Evolutionary conservation across 768 basidiomycete genomes (phyloP), one percentile per base, ranked within the genome.

Genomic region (Collybia mongolica): DNA sequence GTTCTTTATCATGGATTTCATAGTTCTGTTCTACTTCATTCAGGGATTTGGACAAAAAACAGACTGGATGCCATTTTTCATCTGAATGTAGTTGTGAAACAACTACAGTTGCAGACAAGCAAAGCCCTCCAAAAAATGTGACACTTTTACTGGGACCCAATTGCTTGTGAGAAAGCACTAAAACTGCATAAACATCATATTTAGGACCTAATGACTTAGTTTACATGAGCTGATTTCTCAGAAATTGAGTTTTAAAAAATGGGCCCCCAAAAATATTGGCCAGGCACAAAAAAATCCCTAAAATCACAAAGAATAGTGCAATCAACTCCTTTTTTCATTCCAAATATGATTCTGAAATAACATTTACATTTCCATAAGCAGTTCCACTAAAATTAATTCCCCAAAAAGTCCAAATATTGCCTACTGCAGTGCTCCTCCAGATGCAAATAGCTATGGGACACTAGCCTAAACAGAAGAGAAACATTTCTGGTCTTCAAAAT

Each of bases 251-350:
- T 17, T 20, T 8, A 18, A 44, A 32, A 44, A 44, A 29, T 44
- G 32, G 35, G 12, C 6, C 18, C 43, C 18, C n/a, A 35, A 51
- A 51, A 51, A 39, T 6, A 36, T 29, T 41, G 41, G 29, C 18
- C 14, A n/a, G 19, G 18, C 42, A 8, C 32, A 44, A 51, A 51
- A 51, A 44, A 44, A 44, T 23, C 22, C 19, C 8, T 45, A 51
- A 51, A 51, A 51, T 42, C 23, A 42, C 22, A 26, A 22, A 51
- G 32, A 51, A 51, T 43, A 32, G 24, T 15, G 40, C 14, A 51
- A 51, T 51, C 28, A 19, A 51, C 49, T 45, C 42, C 42, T 28
- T 51, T 51, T 51, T 26, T 18, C 36, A 19, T 18, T 29, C 29
- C 26, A 32, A 44, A 35, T 20, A 28, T 44, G 48, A 18, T 36